A percentile compares a stretch with the other conserved stretches of the same genome.
Conservation (phyloP, 176 grass and related monocot species). For the Elaeis guineensis region DNA sequence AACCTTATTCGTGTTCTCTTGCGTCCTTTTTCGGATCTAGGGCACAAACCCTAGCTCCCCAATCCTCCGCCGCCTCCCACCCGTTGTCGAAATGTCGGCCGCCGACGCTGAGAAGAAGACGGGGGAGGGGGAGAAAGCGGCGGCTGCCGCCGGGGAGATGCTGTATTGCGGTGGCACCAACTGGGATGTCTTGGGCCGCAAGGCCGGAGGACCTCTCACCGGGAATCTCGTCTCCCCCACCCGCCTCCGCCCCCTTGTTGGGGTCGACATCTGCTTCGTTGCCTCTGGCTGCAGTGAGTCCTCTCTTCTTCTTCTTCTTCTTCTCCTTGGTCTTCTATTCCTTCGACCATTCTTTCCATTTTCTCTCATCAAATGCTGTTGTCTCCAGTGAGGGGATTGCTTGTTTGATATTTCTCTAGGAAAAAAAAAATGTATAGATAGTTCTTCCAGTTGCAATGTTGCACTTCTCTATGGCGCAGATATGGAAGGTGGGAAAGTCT, state of each 20-base stretch:
- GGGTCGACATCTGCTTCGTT: conserved; percentile 77
- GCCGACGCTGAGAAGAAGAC: conserved; percentile 32
- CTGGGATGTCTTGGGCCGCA: conserved; percentile 63
- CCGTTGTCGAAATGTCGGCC: background rate
- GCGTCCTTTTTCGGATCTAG: no score
- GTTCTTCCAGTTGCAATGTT: no score
- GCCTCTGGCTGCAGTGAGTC: conserved; percentile 76
- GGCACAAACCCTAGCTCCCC: conserved; percentile 4
- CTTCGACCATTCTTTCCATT: background rate
- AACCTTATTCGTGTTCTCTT: no score
- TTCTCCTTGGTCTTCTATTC: background rate
- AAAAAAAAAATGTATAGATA: no score
- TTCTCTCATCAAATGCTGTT: no score
- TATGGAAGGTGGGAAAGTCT: no score
- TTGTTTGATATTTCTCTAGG: no score
- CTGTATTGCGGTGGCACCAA: conserved; percentile 75
- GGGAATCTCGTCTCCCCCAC: conserved; percentile 70
- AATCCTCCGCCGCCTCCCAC: background rate
- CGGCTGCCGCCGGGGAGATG: conserved; percentile 34
- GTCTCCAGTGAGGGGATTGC: no score
- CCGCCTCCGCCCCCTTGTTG: conserved; percentile 63
- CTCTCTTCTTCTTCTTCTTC: background rate
- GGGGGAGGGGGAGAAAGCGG: conserved; percentile 17
- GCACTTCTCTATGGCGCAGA: no score
- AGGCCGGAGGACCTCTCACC: conserved; percentile 14